Base-by-base conservation (phyloP, 2,329 filamentous ascomycete genomes). In the Ilyonectria destructans region DNA sequence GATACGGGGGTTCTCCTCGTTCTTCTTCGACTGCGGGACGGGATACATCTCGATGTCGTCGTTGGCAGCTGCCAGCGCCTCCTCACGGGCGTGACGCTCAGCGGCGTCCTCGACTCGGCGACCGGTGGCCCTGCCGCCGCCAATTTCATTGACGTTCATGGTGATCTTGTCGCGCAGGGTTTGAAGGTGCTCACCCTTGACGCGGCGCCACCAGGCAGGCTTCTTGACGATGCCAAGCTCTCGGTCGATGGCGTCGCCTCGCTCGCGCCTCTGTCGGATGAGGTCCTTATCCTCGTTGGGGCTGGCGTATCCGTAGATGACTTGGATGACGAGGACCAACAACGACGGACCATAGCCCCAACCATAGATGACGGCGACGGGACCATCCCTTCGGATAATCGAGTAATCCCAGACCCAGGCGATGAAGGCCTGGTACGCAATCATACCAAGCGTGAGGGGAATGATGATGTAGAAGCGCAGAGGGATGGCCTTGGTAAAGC, bases 211-310 rank as follows among this genome's bases (percentile, higher is more conserved):
- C 91, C 91, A 93, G 6, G 85, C 85, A 0, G 91, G 91, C 76
- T 90, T 91, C 59, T 84, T 82, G 10, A 86, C 82, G 59, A 91
- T 80, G 58, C 90, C 90, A 10, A 93, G 85, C 60, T 91, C 89
- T 6, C 83, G 84, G 75, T 93, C 89, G 19, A 87, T 79, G 26
- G 83, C 80, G 4, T 83, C 82, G 7, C 88, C 90, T 9, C 91
- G 87, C 37, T 84, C 79, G 4, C 87, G 85, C 57, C 92, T 86
- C 78, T 92, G 90, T 33, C 86, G 83, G 37, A 92, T 87, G n/a
- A 94, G 85, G 59, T 90, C 85, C 64, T 85, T 85, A 76, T 95
- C 92, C 79, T 95, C 92, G 72, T 95, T 95, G 21, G 89, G 86
- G 33, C 88, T 87, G n/a, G 86, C 69, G 73, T 88, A 89, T 13